A percentile compares a stretch with the other conserved stretches of the same genome.
phyloP scores from a whole-genome alignment of 441 rosid genomes.

The Flueggea neowawraea region DNA sequence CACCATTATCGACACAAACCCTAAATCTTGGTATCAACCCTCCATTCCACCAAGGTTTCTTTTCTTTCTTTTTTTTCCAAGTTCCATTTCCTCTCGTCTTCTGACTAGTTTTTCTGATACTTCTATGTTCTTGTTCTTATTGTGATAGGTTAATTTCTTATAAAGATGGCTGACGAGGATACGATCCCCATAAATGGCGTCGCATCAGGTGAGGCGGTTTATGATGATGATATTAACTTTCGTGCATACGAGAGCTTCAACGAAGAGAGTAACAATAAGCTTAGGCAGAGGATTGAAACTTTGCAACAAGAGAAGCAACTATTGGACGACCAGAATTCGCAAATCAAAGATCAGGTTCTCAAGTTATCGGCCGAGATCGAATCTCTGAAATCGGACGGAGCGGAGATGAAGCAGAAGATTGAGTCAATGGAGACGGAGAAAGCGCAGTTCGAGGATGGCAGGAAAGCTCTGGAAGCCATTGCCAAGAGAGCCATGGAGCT shows the following conservation, averaged over 20 bases:
- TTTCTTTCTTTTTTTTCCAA: too few relatives aligned
- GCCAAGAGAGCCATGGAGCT: slow-evolving; percentile 56
- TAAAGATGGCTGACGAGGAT: slow-evolving; percentile 47
- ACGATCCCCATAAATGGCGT: slow-evolving; percentile 36
- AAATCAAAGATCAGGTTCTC: slow-evolving; percentile 31
- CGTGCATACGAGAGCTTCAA: slow-evolving; percentile 28
- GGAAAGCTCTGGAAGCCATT: slow-evolving; percentile 40
- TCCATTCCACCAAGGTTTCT: too few relatives aligned
- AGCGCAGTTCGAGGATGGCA: slow-evolving; percentile 47
- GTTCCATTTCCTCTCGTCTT: too few relatives aligned
- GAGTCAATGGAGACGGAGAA: slow-evolving; percentile 41
- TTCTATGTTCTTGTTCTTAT: too few relatives aligned
- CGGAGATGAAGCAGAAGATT: slow-evolving; percentile 33
- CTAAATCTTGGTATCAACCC: too few relatives aligned
- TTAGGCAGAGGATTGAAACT: slow-evolving; percentile 37
- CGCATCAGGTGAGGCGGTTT: not conserved
- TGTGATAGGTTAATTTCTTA: too few relatives aligned
- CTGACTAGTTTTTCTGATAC: too few relatives aligned
- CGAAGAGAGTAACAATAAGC: slow-evolving; percentile 25
- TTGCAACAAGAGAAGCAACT: slow-evolving; percentile 48
- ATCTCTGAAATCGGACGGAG: slow-evolving; percentile 33
- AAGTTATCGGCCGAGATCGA: slow-evolving; percentile 33
- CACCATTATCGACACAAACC: too few relatives aligned
- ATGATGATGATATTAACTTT: slow-evolving; percentile 40
- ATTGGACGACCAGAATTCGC: slow-evolving; percentile 33